A percentile compares a stretch with the other conserved stretches of the same genome.
phyloP scores from a whole-genome alignment of 192 early-diverging fungal species.

The Coemansia sp. region DNA sequence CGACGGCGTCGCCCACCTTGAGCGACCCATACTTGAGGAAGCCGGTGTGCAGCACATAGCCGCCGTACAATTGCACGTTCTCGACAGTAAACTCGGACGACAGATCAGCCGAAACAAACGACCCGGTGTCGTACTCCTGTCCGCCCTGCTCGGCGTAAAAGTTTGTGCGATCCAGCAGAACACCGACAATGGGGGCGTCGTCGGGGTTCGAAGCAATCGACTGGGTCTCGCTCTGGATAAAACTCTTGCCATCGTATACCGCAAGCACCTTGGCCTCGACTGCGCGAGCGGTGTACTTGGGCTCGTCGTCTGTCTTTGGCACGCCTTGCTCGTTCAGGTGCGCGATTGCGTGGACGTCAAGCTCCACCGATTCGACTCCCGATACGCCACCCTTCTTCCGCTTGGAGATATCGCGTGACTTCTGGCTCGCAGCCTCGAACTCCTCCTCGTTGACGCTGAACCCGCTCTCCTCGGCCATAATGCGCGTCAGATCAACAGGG shows the following conservation, averaged over 20 bases:
- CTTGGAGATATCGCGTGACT: slow-evolving; percentile 74
- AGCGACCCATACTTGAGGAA: slow-evolving; percentile 88
- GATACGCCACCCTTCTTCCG: slow-evolving; percentile 57
- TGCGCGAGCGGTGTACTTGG: slow-evolving; percentile 76
- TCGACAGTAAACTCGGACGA: slow-evolving; percentile 88
- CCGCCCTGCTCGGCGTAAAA: slow-evolving; percentile 98
- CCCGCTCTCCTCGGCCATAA: slow-evolving; percentile 98
- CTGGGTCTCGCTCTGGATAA: slow-evolving; percentile 41
- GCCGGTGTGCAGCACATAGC: slow-evolving; percentile 94
- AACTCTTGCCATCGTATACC: slow-evolving; percentile 58
- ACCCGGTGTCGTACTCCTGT: slow-evolving; percentile 91
- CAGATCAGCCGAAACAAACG: slow-evolving; percentile 77
- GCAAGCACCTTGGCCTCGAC: slow-evolving; percentile 77
- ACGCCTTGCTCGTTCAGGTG: slow-evolving; percentile 77
- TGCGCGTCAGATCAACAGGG: slow-evolving; percentile 93
- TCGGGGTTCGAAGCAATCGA: slow-evolving; percentile 49
- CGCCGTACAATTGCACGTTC: slow-evolving; percentile 89
- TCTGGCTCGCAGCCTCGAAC: slow-evolving; percentile 75
- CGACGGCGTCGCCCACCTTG: slow-evolving; percentile 65
- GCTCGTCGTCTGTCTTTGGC: slow-evolving; percentile 77
- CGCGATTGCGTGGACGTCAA: slow-evolving; percentile 92
- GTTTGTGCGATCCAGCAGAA: slow-evolving; percentile 92
- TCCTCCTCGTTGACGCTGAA: slow-evolving; percentile 79
- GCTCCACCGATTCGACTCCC: slow-evolving; percentile 62
- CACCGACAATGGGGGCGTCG: slow-evolving; percentile 71